Conservation (phyloP, 768 basidiomycete genomes). For the Nidularia sp. region DNA sequence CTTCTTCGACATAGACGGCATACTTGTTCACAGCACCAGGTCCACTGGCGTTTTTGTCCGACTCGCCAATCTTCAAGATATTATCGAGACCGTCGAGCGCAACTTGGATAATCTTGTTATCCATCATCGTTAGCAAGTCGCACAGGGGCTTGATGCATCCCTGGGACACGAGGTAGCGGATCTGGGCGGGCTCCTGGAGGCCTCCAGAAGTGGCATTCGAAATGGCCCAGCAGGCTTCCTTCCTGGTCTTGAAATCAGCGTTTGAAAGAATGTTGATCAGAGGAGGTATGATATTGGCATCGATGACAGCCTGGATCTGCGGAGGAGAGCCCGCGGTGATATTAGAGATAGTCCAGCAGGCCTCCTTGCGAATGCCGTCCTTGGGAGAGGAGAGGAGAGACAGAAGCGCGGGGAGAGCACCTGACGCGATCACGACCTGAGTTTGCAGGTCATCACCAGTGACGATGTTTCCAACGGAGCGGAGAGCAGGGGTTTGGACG, state of each 20-base stretch:
- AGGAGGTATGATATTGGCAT: conserved; percentile 96
- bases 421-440: conserved; percentile 97
- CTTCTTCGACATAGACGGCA: conserved; percentile 93
- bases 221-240: conserved; percentile 99
- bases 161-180: conserved; percentile 95
- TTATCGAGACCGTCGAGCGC: conserved; percentile 98
- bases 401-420: conserved; percentile 91
- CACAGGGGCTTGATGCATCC: conserved; percentile 99
- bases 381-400: conserved; percentile 93
- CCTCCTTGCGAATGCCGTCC: conserved; percentile 98
- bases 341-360: conserved; percentile 99
- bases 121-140: conserved; percentile 95
- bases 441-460: conserved; percentile 99
- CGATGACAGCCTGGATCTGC: conserved; percentile 96
- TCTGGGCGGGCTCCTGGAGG: conserved; percentile 92
- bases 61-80: conserved; percentile 95
- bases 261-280: conserved; percentile 97
- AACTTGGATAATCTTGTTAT: conserved; percentile 99
- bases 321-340: conserved; percentile 95
- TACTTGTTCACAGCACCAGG: conserved; percentile 89
- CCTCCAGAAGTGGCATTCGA: conserved; percentile 99
- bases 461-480: conserved; percentile 98
- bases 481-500: conserved; percentile 96
- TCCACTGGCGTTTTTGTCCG: conserved; percentile 81
- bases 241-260: conserved; percentile 99